Percentiles rank a stretch among this genome's conserved stretches.
phyloP scores from a whole-genome alignment of 768 basidiomycete genomes.

The Auriculariales sp. region DNA sequence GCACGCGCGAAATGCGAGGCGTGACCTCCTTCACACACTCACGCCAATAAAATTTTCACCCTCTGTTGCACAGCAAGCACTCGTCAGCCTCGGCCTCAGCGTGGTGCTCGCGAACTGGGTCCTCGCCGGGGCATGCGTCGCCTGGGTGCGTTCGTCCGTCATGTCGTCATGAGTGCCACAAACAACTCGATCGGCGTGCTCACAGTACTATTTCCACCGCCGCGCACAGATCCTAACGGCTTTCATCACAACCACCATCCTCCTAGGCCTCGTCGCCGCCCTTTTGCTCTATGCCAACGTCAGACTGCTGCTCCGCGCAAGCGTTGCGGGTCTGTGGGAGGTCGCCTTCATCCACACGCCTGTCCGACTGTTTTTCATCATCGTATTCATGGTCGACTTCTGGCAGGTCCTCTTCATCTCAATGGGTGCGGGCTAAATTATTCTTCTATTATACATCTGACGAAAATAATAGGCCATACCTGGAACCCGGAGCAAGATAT shows the following conservation, averaged over 20 bases:
- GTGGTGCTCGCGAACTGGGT: slow-evolving; percentile 69
- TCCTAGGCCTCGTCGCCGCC: slow-evolving; percentile 56
- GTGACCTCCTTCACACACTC: background rate
- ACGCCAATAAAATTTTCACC: background rate
- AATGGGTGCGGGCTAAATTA: background rate
- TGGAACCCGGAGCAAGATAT: slow-evolving; percentile 40
- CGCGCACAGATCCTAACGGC: slow-evolving; percentile 56
- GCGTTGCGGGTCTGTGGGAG: slow-evolving; percentile 52
- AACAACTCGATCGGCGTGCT: no score
- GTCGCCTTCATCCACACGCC: slow-evolving; percentile 79
- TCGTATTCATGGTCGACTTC: slow-evolving; percentile 44
- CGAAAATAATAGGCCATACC: slow-evolving; percentile 40
- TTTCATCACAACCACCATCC: slow-evolving; percentile 62
- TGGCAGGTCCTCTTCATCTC: background rate
- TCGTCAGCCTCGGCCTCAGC: slow-evolving; percentile 63
- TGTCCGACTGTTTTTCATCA: slow-evolving; percentile 46
- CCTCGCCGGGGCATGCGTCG: slow-evolving; percentile 67
- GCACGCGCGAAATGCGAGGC: no score
- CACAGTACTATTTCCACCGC: background rate
- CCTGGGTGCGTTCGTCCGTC: slow-evolving; percentile 38
- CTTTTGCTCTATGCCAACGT: slow-evolving; percentile 69
- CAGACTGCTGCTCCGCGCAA: slow-evolving; percentile 53
- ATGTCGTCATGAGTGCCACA: background rate
- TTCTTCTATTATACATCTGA: background rate
- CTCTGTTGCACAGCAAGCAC: slow-evolving; percentile 28